These are phyloP conservation scores for Lactuca saligna DNA, from an alignment of 129 eudicot genomes.

Conservation along the genomic window DNA sequence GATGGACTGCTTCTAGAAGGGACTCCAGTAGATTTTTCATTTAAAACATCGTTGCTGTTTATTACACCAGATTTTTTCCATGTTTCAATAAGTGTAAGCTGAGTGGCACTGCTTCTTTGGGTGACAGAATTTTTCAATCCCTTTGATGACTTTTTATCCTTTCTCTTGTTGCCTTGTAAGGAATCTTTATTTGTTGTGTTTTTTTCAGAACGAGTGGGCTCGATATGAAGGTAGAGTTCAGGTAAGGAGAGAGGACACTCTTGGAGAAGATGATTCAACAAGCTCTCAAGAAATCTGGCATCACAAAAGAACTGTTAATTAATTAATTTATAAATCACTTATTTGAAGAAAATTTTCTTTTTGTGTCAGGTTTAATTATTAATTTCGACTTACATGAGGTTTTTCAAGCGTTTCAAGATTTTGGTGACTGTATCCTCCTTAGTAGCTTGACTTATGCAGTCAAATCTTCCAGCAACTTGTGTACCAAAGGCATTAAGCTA, in stretches of 20 bases:
- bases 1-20: conserved; percentile 38
- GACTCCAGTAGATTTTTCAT: conserved; percentile 39
- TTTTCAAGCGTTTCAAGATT: conserved; percentile 71
- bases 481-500: conserved; percentile 77
- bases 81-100: conserved; percentile 59
- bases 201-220: conserved; percentile 41
- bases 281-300: conserved; percentile 80
- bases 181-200: conserved; percentile 32
- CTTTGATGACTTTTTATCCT: conserved; percentile 42
- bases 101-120: conserved; percentile 46
- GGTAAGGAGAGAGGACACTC: conserved; percentile 52
- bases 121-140: conserved; percentile 37
- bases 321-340: neutral
- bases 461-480: conserved; percentile 65
- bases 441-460: conserved; percentile 63
- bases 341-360: conserved; percentile 2
- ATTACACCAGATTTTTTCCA: conserved; percentile 60
- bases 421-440: conserved; percentile 63
- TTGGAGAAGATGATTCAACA: conserved; percentile 56
- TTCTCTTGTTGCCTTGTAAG: conserved; percentile 43
- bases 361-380: neutral
- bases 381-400: conserved; percentile 65
- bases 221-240: conserved; percentile 48
- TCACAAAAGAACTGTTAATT: conserved; percentile 12
- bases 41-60: conserved; percentile 40